Evolutionary conservation across 371 early-diverging fungal genomes (phyloP), one percentile per base, ranked within the genome.

Genomic region (Catenaria anguillulae): DNA sequence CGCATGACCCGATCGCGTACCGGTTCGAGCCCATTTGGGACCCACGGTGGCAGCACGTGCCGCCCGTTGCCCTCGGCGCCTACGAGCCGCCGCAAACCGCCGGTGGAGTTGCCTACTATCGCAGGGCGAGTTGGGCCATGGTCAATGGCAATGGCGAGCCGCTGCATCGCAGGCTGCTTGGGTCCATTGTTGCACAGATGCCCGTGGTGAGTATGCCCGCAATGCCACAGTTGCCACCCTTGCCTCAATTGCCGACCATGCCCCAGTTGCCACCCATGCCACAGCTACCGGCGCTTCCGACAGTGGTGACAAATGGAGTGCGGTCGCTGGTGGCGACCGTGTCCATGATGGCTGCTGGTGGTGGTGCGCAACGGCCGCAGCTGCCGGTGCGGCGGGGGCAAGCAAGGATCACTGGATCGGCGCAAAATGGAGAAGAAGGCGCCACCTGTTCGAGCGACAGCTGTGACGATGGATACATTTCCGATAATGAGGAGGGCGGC

Each of bases 1-100:
- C 84, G 2, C 83, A 79, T 63, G 86, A 84, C 61, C 84, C 84
- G 0, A 65, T 84, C n/a, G 82, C 82, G 0, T 86, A 86, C 64
- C 74, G 86, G 21, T 62, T 80, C 40, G 86, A 86, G 59, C 84
- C 86, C 0, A 67, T 84, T 65, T 66, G 79, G n/a, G 76, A 84
- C 62, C 45, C 73, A 1, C 63, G 69, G 24, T 84, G 78, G 67
- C 68, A 71, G 21, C 71, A 71, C 19, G 68, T 83, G 45, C 72
- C 78, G 6, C 84, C 86, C 0, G 73, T 78, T 5, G 46, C 64
- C 15, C 2, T 58, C 40, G 19, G 36, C 36, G 21, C 45, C 10
- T 4, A 43, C 21, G 45, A 3, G 45, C 40, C 40, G 40, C 40
- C 40, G 10, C 12, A 3, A 12, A 17, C 45, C 10, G 10, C 45